Percentiles rank a stretch among this genome's conserved stretches.
phyloP scores from a whole-genome alignment of 2,329 filamentous ascomycete genomes.

The Orbilia oligospora region DNA sequence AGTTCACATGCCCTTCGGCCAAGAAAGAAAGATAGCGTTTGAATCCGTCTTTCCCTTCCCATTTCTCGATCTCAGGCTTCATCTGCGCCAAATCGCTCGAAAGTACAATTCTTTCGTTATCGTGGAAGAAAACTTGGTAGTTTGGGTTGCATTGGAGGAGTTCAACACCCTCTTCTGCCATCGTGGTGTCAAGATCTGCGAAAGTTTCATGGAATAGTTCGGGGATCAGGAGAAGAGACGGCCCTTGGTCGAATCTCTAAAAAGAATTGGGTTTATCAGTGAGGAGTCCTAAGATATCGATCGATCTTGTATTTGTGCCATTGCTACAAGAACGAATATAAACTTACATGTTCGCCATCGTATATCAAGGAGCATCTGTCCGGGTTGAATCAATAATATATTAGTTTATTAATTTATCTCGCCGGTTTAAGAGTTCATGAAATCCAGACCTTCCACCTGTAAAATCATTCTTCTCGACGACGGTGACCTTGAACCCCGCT shows the following conservation, averaged over 20 bases:
- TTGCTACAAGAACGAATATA: too few relatives aligned
- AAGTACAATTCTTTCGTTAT: slow-evolving; percentile 76
- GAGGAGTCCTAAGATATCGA: not conserved
- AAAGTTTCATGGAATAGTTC: slow-evolving; percentile 80
- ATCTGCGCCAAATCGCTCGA: slow-evolving; percentile 79
- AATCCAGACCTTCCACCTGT: slow-evolving; percentile 76
- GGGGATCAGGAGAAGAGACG: slow-evolving; percentile 80
- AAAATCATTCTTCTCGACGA: slow-evolving; percentile 82
- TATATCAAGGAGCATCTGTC: slow-evolving; percentile 48
- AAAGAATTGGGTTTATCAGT: slow-evolving; percentile 65
- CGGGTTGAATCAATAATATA: too few relatives aligned
- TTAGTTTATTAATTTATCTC: slow-evolving; percentile 10
- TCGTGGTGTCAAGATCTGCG: slow-evolving; percentile 76
- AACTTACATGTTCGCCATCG: slow-evolving; percentile 50
- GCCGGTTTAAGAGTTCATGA: not conserved
- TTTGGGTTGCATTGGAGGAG: slow-evolving; percentile 81
- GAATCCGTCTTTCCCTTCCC: slow-evolving; percentile 80
- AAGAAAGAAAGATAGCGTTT: slow-evolving; percentile 78
- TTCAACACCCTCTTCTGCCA: slow-evolving; percentile 77
- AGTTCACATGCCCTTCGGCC: slow-evolving; percentile 78
- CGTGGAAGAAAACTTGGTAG: slow-evolving; percentile 81
- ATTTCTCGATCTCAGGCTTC: slow-evolving; percentile 80
- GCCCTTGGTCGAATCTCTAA: slow-evolving; percentile 79
- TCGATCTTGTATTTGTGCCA: not conserved
- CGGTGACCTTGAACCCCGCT: slow-evolving; percentile 79